Conservation (phyloP, 148 eudicot genomes). For the Camellia japonica region DNA sequence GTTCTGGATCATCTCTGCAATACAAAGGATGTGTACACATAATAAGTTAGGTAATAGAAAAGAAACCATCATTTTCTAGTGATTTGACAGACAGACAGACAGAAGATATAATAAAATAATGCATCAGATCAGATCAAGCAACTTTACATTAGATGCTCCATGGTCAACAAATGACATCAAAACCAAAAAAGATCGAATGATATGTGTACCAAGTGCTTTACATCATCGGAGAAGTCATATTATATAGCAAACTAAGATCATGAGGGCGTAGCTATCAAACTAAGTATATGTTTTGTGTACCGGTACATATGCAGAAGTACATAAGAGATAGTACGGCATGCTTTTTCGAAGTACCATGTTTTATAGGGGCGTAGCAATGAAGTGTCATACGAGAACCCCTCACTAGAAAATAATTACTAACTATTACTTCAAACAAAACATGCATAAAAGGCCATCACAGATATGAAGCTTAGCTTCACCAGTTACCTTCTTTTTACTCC, state of each 20-base stretch:
- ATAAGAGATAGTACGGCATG: neutral
- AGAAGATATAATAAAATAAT: conserved; percentile 11
- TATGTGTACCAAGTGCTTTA: neutral
- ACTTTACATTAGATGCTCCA: neutral
- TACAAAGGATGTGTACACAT: no score
- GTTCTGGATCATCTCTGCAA: no score
- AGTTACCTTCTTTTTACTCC: neutral
- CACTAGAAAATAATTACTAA: neutral
- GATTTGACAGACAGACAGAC: neutral
- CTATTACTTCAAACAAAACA: no score
- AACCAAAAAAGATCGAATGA: neutral
- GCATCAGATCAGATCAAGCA: conserved; percentile 47
- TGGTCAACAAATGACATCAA: neutral
- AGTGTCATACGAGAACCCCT: neutral
- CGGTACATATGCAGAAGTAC: neutral
- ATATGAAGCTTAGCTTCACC: neutral
- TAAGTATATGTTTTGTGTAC: no score
- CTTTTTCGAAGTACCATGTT: neutral
- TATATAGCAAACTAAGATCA: neutral
- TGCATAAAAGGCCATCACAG: neutral
- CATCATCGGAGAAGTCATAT: neutral
- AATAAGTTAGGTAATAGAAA: no score
- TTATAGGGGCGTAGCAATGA: neutral
- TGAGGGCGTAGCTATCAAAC: neutral
- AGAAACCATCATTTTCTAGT: no score